Conservation (phyloP, 202 grass and related monocot species). For the Digitaria exilis region DNA sequence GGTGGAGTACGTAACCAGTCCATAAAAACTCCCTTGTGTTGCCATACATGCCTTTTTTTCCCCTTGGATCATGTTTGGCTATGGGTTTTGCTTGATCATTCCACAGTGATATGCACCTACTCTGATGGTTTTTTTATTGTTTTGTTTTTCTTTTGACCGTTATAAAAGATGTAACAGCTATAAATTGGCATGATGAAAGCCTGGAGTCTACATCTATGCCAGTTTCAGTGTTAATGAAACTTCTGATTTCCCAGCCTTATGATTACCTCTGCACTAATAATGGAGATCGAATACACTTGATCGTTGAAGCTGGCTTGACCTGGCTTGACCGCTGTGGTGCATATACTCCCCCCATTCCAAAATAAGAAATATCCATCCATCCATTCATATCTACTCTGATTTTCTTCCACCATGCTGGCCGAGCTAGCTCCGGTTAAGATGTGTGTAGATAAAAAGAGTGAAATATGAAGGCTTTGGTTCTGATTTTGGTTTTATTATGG, state of each 20-base stretch:
- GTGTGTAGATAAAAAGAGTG: not conserved
- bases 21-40: not conserved
- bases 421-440: not conserved
- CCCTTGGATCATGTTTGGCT: not conserved
- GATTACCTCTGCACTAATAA: conserved; percentile 31
- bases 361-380: not conserved
- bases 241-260: conserved; percentile 32
- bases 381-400: not conserved
- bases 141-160: not conserved
- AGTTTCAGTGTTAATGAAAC: not conserved
- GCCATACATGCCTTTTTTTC: not conserved
- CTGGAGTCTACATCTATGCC: not conserved
- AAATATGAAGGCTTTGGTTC: conserved; percentile 5
- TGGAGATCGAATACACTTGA: conserved; percentile 30
- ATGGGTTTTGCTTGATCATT: not conserved
- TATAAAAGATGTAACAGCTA: not conserved
- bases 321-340: not conserved
- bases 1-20: not conserved
- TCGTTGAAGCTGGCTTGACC: conserved; percentile 6
- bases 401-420: conserved; percentile 12
- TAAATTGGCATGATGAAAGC: not conserved
- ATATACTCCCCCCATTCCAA: not conserved
- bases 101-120: not conserved
- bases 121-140: not conserved
- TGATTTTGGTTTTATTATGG: not conserved